Evolutionary conservation across 768 basidiomycete species (phyloP).

Genomic region (Boletales sp.): DNA sequence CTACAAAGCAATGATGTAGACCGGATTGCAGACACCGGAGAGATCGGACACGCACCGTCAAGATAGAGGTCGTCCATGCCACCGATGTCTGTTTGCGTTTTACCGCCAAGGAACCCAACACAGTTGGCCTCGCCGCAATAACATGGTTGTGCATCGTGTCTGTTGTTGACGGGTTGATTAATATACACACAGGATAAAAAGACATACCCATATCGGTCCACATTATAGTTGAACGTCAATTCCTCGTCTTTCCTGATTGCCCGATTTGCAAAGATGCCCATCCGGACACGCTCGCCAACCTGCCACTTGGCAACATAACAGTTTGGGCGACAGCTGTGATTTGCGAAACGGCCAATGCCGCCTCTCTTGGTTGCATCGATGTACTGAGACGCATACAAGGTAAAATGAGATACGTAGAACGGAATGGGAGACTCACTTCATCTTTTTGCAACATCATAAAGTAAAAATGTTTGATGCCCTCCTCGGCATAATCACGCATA

Average conservation of each 20-base stretch:
- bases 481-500: constrained; percentile 89
- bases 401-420: not conserved
- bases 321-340: constrained; percentile 97
- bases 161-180: constrained; percentile 25
- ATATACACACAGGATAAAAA: not conserved
- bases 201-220: constrained; percentile 94
- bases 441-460: constrained; percentile 99
- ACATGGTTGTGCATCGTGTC: constrained; percentile 92
- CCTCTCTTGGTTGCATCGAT: constrained; percentile 98
- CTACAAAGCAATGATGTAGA: constrained; percentile 34
- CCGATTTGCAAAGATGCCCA: constrained; percentile 97
- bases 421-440: constrained; percentile 57
- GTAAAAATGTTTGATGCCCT: constrained; percentile 95
- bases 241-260: constrained; percentile 77
- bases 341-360: constrained; percentile 94
- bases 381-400: constrained; percentile 48
- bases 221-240: constrained; percentile 98
- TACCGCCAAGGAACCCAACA: constrained; percentile 94
- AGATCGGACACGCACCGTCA: constrained; percentile 54
- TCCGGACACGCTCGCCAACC: constrained; percentile 80
- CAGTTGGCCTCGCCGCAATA: constrained; percentile 96
- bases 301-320: constrained; percentile 99
- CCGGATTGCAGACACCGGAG: not conserved
- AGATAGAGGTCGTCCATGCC: constrained; percentile 94
- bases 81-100: constrained; percentile 94